Evolutionary conservation across 129 eudicot genomes (phyloP).

Genomic region (Ambrosia artemisiifolia): DNA sequence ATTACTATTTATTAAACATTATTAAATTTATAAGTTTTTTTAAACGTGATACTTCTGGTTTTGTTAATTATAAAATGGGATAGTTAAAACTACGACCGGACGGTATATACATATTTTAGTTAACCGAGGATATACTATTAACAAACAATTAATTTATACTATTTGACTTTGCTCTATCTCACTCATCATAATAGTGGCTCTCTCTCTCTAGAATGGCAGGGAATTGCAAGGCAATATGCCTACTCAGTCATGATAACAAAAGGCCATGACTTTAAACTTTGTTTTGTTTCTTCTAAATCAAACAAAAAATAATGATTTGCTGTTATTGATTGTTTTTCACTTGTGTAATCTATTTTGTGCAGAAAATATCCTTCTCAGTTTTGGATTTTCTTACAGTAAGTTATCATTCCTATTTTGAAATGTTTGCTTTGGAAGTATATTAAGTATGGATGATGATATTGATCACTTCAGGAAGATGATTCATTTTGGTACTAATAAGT

Average conservation of each 20-base stretch:
- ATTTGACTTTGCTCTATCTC: conserved; percentile 20
- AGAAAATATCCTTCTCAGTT: conserved; percentile 19
- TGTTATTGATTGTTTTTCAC: conserved; percentile 16
- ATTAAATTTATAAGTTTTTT: too few relatives aligned
- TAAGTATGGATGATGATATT: too few relatives aligned
- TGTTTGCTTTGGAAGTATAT: too few relatives aligned
- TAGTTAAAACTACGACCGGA: too few relatives aligned
- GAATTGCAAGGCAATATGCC: conserved; percentile 19
- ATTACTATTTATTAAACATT: too few relatives aligned
- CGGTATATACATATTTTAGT: too few relatives aligned
- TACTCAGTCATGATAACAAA: conserved; percentile 26
- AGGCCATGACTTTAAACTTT: conserved; percentile 13
- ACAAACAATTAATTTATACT: conserved; percentile 3
- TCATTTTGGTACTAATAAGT: too few relatives aligned
- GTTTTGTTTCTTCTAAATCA: conserved; percentile 24
- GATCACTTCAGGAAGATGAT: too few relatives aligned
- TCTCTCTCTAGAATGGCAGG: conserved; percentile 21
- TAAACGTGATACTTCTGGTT: too few relatives aligned
- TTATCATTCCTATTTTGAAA: neutral
- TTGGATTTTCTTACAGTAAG: neutral
- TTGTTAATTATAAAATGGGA: too few relatives aligned
- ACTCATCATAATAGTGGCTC: conserved; percentile 18
- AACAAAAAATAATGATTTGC: conserved; percentile 31
- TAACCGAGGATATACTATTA: neutral
- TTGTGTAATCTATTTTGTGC: conserved; percentile 6